Percentiles rank a stretch among this genome's conserved stretches.
Conservation (phyloP, 2,329 filamentous ascomycete species). For the Alternaria triticimaculans region DNA sequence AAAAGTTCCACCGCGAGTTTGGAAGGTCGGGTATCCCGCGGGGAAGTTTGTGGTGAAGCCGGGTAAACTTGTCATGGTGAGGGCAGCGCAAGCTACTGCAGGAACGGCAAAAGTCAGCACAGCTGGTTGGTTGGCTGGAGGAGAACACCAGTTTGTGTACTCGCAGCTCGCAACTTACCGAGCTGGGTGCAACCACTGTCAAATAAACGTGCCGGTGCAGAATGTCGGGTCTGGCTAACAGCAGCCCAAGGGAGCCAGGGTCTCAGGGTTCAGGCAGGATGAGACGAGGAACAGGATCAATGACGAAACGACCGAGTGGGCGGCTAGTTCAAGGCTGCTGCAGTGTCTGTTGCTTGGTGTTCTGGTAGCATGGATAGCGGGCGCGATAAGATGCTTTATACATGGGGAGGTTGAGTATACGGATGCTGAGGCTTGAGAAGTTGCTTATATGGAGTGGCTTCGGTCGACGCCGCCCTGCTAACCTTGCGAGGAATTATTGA, state of each 20-base stretch:
- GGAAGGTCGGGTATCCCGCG: conserved; percentile 41
- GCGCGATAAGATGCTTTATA: conserved; percentile 37
- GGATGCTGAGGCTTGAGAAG: conserved; percentile 19
- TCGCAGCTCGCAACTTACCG: conserved; percentile 27
- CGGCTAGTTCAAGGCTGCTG: conserved; percentile 19
- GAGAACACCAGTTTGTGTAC: conserved; percentile 25
- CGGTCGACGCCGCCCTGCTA: conserved; percentile 38
- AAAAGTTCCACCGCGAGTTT: conserved; percentile 36
- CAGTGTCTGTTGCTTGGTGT: conserved; percentile 19
- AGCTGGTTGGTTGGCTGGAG: conserved; percentile 23
- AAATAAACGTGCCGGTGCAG: conserved; percentile 7
- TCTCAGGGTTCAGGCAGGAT: conserved; percentile 21
- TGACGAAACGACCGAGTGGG: conserved; percentile 22
- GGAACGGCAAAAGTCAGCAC: conserved; percentile 31
- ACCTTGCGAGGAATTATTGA: conserved; percentile 34
- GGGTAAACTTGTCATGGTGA: conserved; percentile 36
- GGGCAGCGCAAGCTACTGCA: conserved; percentile 32
- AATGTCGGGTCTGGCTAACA: conserved; percentile 3
- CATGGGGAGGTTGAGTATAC: conserved; percentile 4
- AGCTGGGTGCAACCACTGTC: conserved; percentile 19
- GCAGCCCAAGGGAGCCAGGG: conserved; percentile 9
- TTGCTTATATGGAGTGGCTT: conserved; percentile 34
- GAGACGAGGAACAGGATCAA: conserved; percentile 20
- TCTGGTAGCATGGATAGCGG: conserved; percentile 20
- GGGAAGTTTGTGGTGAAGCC: conserved; percentile 42